A percentile compares a stretch with the other conserved stretches of the same genome.
These are phyloP conservation scores for Cantharellus cinnabarinus DNA, from an alignment of 768 basidiomycete genomes.

Conservation along the genomic window DNA sequence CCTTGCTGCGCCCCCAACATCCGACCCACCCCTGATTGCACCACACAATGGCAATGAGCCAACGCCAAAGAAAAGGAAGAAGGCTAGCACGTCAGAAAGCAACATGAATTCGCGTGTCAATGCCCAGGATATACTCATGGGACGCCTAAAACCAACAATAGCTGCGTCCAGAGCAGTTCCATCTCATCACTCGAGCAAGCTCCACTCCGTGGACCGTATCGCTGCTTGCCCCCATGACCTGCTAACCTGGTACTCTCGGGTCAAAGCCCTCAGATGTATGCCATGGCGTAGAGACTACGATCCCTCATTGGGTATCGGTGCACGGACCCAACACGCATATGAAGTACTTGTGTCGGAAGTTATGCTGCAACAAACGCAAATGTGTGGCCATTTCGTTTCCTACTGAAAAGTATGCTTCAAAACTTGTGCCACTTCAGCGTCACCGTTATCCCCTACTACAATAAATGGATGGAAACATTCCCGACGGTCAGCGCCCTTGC, in stretches of 20 bases:
- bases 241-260: constrained; percentile 45
- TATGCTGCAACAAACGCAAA: constrained; percentile 91
- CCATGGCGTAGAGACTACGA: constrained; percentile 65
- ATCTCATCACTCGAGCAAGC: neutral
- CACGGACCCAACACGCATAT: constrained; percentile 71
- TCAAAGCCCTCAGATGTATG: constrained; percentile 56
- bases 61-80: too few species aligned
- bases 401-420: neutral
- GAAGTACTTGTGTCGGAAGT: constrained; percentile 83
- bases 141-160: too few species aligned
- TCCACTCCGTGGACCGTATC: constrained; percentile 2
- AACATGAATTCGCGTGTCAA: too few species aligned
- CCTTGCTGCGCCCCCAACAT: too few species aligned
- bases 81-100: too few species aligned
- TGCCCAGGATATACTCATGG: too few species aligned
- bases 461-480: constrained; percentile 69
- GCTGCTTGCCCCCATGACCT: constrained; percentile 13
- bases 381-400: neutral
- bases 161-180: too few species aligned
- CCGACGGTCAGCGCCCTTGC: constrained; percentile 64
- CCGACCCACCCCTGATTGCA: too few species aligned
- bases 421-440: constrained; percentile 10
- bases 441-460: constrained; percentile 89
- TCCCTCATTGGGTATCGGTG: constrained; percentile 29
- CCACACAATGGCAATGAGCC: too few species aligned